Conservation (phyloP, 148 eudicot genomes). For the Amaranthus palmeri region DNA sequence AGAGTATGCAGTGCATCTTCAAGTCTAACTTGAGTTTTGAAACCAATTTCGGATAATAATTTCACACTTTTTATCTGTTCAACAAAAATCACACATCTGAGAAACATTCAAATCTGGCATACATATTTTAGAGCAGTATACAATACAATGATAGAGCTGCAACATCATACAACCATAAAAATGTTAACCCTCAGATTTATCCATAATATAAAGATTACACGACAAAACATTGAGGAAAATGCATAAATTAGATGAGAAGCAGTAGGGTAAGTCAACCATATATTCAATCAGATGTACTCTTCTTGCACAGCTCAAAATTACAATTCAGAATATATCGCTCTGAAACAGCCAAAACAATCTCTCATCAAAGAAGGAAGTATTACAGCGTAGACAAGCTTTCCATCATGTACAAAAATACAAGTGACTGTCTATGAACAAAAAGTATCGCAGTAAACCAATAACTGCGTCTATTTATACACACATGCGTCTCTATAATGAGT, state of each 20-base stretch:
- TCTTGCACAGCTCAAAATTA: neutral
- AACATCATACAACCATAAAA: neutral
- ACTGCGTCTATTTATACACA: neutral
- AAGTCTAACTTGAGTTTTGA: slow-evolving; percentile 64
- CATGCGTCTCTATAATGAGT: neutral
- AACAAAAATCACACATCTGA: slow-evolving; percentile 16
- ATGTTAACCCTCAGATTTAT: neutral
- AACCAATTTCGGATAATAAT: slow-evolving; percentile 59
- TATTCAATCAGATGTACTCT: neutral
- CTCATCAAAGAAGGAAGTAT: neutral
- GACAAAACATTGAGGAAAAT: neutral
- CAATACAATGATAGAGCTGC: too few species aligned
- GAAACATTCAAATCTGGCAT: neutral
- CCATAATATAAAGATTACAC: neutral
- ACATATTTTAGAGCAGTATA: neutral
- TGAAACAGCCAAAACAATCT: neutral
- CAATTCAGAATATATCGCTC: neutral
- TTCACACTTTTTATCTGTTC: slow-evolving; percentile 62
- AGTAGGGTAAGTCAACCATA: neutral
- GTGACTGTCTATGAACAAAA: neutral
- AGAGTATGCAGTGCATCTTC: slow-evolving; percentile 61
- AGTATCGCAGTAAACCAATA: neutral
- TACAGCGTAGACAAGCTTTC: neutral
- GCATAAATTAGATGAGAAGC: neutral
- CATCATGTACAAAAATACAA: neutral